Conservation (phyloP, 495 filamentous ascomycete species). For the Friedmanniomyces simplex region DNA sequence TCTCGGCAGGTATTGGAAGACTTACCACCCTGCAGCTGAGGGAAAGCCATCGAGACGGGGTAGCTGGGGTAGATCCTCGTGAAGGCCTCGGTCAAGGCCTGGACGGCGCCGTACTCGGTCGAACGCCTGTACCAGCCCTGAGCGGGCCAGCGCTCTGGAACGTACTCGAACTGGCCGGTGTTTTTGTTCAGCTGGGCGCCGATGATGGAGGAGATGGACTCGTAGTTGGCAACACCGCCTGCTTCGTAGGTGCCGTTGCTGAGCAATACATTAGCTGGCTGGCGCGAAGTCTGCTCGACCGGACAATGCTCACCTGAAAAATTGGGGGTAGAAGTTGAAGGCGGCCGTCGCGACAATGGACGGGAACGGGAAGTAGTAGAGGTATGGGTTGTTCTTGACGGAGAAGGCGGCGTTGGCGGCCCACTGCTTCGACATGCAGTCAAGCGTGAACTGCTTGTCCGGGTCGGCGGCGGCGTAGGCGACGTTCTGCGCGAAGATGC, state of each 20-base stretch:
- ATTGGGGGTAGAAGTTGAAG: constrained; percentile 10
- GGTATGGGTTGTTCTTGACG: constrained; percentile 29
- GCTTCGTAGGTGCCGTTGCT: constrained; percentile 9
- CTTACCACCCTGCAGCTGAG: neutral
- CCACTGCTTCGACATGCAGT: constrained; percentile 18
- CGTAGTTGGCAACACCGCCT: constrained; percentile 12
- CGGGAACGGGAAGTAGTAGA: constrained; percentile 28
- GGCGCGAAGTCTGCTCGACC: too few species aligned
- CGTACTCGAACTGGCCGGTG: constrained; percentile 9
- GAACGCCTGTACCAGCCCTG: constrained; percentile 13
- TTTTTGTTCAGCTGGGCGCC: constrained; percentile 9
- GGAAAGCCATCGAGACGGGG: neutral
- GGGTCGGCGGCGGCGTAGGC: constrained; percentile 5
- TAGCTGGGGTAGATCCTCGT: constrained; percentile 4
- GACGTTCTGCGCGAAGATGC: constrained; percentile 27
- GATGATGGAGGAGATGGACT: constrained; percentile 14
- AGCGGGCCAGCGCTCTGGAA: constrained; percentile 6
- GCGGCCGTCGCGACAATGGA: constrained; percentile 15
- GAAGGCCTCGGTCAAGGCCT: constrained; percentile 7
- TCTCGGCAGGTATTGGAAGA: too few species aligned
- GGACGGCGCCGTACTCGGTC: constrained; percentile 7
- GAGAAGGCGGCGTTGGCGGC: constrained; percentile 19
- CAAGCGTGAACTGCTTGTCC: constrained; percentile 17
- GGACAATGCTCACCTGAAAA: neutral
- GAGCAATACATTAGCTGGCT: too few species aligned